Evolutionary conservation across 768 basidiomycete species (phyloP), one percentile per base, ranked within the genome.

Genomic region (Mycena maculata): DNA sequence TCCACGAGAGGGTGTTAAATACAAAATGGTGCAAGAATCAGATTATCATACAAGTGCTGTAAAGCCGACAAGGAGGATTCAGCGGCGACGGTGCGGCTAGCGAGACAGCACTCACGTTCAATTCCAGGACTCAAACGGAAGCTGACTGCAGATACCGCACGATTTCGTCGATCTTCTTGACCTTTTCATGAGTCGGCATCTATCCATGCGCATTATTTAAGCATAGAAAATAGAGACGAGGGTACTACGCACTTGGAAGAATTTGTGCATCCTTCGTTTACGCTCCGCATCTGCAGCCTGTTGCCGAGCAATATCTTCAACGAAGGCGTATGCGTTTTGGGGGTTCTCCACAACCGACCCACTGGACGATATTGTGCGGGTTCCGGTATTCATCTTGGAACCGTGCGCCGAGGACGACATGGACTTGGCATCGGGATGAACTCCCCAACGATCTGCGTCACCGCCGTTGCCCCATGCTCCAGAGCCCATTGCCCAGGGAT

Each of bases 171-270:
- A 89, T 90, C 65, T 83, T 83, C 60, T 79, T 70, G 1, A 89
- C 69, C 69, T 89, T 88, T 44, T 87, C 79, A 28, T 88, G 77
- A 4, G 88, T 85, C 3, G 86, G 75, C 82, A 90, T 84, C 89
- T 89, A 62, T 64, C 30, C 68, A 38, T 31, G 23, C 41, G 13
- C 28, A 53, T 42, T 45, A 39, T 11, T 50, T 33, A n/a, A 48
- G 11, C 27, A 38, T 1, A 28, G 30, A 9, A 47, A 39, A n/a
- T 45, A 22, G 27, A n/a, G 5, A 44, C 25, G 30, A 28, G n/a
- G 3, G 33, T 16, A 18, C 31, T 75, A 82, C 50, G 20, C 69
- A 86, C 88, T 76, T 85, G 78, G 55, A 80, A 85, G 69, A 89
- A 89, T 23, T 63, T 31, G 71, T 87, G 82, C 87, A 90, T 86